These are phyloP conservation scores for Thielaviopsis punctulata DNA, from an alignment of 2,329 filamentous ascomycete species.

Conservation along the genomic window DNA sequence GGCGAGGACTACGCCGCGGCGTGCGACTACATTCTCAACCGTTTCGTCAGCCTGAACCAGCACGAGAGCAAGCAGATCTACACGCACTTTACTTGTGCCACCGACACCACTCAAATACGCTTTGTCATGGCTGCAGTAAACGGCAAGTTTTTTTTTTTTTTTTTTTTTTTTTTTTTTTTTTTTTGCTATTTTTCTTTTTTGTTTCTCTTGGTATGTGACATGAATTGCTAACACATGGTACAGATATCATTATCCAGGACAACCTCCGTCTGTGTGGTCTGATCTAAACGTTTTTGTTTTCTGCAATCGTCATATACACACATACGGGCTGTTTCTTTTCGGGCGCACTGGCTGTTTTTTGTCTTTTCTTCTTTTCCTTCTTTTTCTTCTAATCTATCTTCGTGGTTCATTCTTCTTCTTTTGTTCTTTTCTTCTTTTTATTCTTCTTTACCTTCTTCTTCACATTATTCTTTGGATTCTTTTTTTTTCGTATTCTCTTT, in stretches of 20 bases:
- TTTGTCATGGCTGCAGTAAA: constrained; percentile 99
- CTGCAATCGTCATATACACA: constrained; percentile 16
- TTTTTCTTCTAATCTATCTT: constrained; percentile 13
- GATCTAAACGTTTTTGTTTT: constrained; percentile 47
- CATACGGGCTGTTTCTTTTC: constrained; percentile 8
- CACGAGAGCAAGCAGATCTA: constrained; percentile 99
- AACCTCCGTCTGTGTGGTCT: constrained; percentile 93
- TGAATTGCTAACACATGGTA: constrained; percentile 18
- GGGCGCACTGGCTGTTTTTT: constrained; percentile 13
- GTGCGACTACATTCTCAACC: constrained; percentile 97
- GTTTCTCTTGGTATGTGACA: constrained; percentile 23
- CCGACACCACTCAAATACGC: constrained; percentile 94
- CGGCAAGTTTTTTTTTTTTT: constrained; percentile 38
- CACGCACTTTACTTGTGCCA: constrained; percentile 97
- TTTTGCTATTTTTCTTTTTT: no score
- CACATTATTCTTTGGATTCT: neutral
- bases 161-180: no score
- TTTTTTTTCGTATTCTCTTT: constrained; percentile 17
- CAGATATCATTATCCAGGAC: constrained; percentile 99
- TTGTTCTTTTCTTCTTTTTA: constrained; percentile 9
- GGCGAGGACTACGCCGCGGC: constrained; percentile 90
- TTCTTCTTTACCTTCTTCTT: no score
- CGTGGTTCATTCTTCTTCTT: constrained; percentile 6
- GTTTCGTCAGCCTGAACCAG: constrained; percentile 96
- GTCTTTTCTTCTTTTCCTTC: constrained; percentile 16